Evolutionary conservation across 495 filamentous ascomycete genomes (phyloP), one percentile per base, ranked within the genome.

Genomic region (Thermochaetoides thermophila): DNA sequence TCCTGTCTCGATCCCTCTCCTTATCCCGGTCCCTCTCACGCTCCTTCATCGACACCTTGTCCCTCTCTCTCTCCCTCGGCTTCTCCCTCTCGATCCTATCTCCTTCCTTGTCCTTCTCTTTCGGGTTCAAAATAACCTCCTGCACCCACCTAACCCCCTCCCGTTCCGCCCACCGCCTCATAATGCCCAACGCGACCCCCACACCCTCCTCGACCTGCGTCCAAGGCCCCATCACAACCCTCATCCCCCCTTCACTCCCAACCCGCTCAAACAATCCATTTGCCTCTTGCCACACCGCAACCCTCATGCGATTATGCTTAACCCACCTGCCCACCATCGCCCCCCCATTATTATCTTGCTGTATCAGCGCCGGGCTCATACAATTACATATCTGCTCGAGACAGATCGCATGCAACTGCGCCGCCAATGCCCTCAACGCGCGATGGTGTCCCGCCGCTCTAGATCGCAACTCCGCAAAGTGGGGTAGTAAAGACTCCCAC

Each of bases 371-470:
- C n/a, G n/a, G n/a, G n/a, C n/a, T n/a, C n/a, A n/a, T n/a, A n/a
- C n/a, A n/a, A n/a, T n/a, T n/a, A n/a, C n/a, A n/a, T 14, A 59
- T 40, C 35, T 61, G 45, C 39, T 64, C 60, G 12, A 55, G 44
- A 17, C 42, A 49, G 10, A 63, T 24, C 4, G 46, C 56, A 25
- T 60, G 45, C 24, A 66, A 39, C 40, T 59, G 52, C 9, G 35
- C 27, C 5, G 43, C 40, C 0, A 64, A 39, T 6, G 45, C 50
- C 15, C 40, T 38, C 3, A 66, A 46, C 3, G 45, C 42, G 12
- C 39, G 35, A n/a, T n/a, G n/a, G 35, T 38, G 38, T 4, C 17
- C n/a, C 8, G 32, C 33, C 9, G 49, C 38, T 3, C 54, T 32
- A 7, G 20, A 18, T 9, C 48, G 39, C 11, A 63, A 38, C 31